Percentiles rank a stretch among this genome's conserved stretches.
These are phyloP conservation scores for Prunus mira DNA, from an alignment of 306 rosid species.

Conservation along the genomic window DNA sequence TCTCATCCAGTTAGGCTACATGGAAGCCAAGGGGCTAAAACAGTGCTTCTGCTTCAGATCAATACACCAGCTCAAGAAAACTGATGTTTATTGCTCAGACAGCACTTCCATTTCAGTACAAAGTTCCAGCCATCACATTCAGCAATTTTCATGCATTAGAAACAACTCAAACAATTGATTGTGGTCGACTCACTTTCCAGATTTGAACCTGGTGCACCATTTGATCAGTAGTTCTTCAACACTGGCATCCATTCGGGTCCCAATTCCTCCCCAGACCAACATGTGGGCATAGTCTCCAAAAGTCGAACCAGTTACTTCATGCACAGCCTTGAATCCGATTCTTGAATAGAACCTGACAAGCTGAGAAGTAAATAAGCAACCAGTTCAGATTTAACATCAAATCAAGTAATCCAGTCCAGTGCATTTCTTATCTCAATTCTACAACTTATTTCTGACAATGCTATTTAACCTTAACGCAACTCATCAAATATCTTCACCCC, in stretches of 20 bases:
- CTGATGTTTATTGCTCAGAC: background rate
- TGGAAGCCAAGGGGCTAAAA: background rate
- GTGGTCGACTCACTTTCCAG: slow-evolving; percentile 18
- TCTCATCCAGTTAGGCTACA: slow-evolving; percentile 1
- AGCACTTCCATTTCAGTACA: background rate
- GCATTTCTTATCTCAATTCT: background rate
- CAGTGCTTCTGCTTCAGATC: background rate
- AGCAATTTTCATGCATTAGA: background rate
- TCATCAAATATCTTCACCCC: background rate
- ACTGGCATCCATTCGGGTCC: slow-evolving; percentile 79
- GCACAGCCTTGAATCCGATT: slow-evolving; percentile 65
- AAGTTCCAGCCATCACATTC: background rate
- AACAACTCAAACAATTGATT: background rate
- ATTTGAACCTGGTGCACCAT: slow-evolving; percentile 75
- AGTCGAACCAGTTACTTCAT: slow-evolving; percentile 66
- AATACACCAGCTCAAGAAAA: background rate
- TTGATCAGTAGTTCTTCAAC: slow-evolving; percentile 60
- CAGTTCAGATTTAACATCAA: background rate
- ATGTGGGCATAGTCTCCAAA: slow-evolving; percentile 58
- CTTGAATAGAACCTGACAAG: slow-evolving; percentile 76
- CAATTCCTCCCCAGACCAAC: slow-evolving; percentile 91
- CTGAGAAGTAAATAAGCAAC: slow-evolving; percentile 28
- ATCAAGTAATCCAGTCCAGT: background rate
- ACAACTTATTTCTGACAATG: background rate
- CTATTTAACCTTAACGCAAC: background rate